Conservation (phyloP, 768 basidiomycete genomes). For the Mycena pura region DNA sequence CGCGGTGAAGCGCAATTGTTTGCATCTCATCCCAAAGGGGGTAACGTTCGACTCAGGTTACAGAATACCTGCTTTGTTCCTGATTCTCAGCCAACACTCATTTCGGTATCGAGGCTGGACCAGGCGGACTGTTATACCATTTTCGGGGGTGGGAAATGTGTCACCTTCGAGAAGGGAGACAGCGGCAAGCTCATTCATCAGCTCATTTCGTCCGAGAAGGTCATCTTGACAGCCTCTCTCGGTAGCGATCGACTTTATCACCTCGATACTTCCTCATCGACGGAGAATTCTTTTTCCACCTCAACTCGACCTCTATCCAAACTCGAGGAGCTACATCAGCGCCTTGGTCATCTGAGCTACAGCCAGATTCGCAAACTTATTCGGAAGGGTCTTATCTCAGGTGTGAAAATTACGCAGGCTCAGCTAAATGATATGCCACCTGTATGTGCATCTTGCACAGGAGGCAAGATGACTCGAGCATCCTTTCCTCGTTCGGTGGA, state of each 20-base stretch:
- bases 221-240: conserved; percentile 12
- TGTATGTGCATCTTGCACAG: conserved; percentile 15
- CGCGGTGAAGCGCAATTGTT: conserved; percentile 8
- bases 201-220: conserved; percentile 1
- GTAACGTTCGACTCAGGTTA: not conserved
- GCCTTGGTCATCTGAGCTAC: conserved; percentile 21
- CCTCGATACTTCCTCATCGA: conserved; percentile 10
- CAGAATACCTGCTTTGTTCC: conserved; percentile 20
- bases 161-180: conserved; percentile 18
- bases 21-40: conserved; percentile 8
- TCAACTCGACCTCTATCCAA: not conserved
- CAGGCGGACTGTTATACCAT: conserved; percentile 18
- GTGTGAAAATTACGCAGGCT: conserved; percentile 6
- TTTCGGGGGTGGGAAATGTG: conserved; percentile 19
- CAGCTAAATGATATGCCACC: conserved; percentile 13
- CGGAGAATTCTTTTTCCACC: conserved; percentile 7
- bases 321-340: conserved; percentile 15
- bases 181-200: conserved; percentile 9
- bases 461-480: conserved; percentile 22
- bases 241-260: conserved; percentile 18
- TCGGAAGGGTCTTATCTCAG: conserved; percentile 8
- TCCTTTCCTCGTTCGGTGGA: conserved; percentile 18
- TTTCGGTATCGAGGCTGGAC: conserved; percentile 17
- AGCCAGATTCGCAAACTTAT: not conserved
- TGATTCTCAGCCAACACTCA: conserved; percentile 18